Percentiles rank a stretch among this genome's conserved stretches.
phyloP scores from a whole-genome alignment of 768 basidiomycete genomes.

The Albatrellus ellisii region DNA sequence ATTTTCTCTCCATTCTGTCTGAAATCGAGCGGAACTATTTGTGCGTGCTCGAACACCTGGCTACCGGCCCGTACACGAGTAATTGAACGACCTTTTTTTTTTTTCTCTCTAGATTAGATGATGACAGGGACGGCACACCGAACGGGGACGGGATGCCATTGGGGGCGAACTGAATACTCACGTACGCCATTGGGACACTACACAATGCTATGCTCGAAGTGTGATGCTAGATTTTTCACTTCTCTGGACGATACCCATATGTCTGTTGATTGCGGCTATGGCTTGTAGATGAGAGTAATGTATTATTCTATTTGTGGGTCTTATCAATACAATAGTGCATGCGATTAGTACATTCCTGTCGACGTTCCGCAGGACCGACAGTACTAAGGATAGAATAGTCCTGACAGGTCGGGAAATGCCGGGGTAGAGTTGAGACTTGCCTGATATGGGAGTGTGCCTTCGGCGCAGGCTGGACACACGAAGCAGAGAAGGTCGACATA shows the following conservation, averaged over 20 bases:
- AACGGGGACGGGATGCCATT: slow-evolving; percentile 40
- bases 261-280: not conserved
- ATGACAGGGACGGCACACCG: slow-evolving; percentile 52
- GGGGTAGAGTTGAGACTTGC: no score
- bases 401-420: no score
- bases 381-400: no score
- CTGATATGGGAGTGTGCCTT: no score
- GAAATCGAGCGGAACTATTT: slow-evolving; percentile 89
- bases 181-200: not conserved
- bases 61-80: slow-evolving; percentile 1
- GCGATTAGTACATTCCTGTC: no score
- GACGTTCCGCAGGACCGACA: no score
- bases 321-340: no score
- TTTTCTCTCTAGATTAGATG: slow-evolving; percentile 38
- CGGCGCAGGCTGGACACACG: no score
- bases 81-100: no score
- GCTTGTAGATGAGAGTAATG: not conserved
- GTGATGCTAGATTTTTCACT: slow-evolving; percentile 4
- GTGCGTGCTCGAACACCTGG: slow-evolving; percentile 25
- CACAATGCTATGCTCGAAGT: slow-evolving; percentile 1
- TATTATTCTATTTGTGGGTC: not conserved
- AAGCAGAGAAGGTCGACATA: no score
- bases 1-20: slow-evolving; percentile 81
- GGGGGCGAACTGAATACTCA: slow-evolving; percentile 13
- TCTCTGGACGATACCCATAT: slow-evolving; percentile 8